Evolutionary conservation across 2,329 filamentous ascomycete genomes (phyloP), one percentile per base, ranked within the genome.

Genomic region (Colletotrichum higginsianum): DNA sequence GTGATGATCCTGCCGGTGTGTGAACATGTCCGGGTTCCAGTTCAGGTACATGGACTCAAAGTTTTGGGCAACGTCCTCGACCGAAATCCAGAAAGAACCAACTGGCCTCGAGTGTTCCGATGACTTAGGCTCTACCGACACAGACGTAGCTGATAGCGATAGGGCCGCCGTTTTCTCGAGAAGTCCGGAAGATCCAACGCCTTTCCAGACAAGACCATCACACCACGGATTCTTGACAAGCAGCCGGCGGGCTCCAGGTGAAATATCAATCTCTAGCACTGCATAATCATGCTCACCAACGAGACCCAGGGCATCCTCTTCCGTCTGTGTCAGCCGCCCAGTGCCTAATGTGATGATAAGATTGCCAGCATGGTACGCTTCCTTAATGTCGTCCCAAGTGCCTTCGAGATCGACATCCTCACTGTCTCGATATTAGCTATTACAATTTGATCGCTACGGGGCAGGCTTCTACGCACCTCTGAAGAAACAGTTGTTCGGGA

Each of bases 11-110:
- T 98, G 92, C 11, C 95, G 91, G 78, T 93, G 84, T 2, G 85
- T 85, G 82, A 99, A 99, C 0, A 98, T 85, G 0, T 89, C 88
- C 0, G 96, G 95, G 75, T 98, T 98, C 96, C 96, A 99, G 82
- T 98, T 99, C 66, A 99, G 86, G 80, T 98, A 99, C 75, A 99
- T 90, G 21, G 95, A 97, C 79, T 98, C 95, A 74, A 98, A 99
- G 78, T 98, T 92, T 77, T 98, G 95, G 46, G 94, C 89, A 4
- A 98, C 91, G 74, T 95, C 93, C 75, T 97, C 93, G 38, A 96
- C 90, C 30, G 92, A 91, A 83, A 98, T 97, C 96, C 96, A 98
- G 78, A 98, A 97, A 0, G 93, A 94, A n/a, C 95, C 94, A 0
- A 71, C 92, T 80, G 67, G 77, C 73, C 9, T 80, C 78, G 66